Evolutionary conservation across 164 flowering plant species (phyloP).

Genomic region (Vitis labrusca): DNA sequence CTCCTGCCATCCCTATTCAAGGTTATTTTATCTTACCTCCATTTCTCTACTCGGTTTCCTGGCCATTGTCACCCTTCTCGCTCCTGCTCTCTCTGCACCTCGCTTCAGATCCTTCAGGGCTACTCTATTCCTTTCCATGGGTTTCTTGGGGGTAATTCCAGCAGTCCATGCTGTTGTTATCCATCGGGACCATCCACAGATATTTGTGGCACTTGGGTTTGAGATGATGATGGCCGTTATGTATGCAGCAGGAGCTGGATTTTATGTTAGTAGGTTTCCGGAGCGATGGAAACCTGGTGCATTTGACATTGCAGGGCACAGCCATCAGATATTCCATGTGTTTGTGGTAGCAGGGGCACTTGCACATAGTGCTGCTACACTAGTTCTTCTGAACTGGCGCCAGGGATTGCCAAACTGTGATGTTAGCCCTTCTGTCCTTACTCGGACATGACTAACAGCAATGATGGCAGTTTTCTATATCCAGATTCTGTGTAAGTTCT

Average conservation of each 20-base stretch:
- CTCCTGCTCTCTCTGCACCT: conserved; percentile 65
- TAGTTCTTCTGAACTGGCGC: conserved; percentile 69
- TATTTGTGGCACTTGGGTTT: conserved; percentile 54
- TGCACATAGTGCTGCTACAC: conserved; percentile 70
- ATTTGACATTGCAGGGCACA: conserved; percentile 90
- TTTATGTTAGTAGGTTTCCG: conserved; percentile 76
- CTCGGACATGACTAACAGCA: neutral
- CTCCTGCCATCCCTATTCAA: conserved; percentile 47
- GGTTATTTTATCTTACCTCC: conserved; percentile 63
- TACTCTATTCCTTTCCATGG: conserved; percentile 76
- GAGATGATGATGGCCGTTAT: conserved; percentile 73
- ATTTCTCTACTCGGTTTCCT: conserved; percentile 61
- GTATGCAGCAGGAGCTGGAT: conserved; percentile 63
- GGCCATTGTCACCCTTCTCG: conserved; percentile 62
- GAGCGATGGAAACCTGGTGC: conserved; percentile 93
- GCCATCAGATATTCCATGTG: conserved; percentile 96
- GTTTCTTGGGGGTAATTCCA: conserved; percentile 86
- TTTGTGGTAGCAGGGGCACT: conserved; percentile 86
- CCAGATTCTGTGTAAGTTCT: too few species aligned
- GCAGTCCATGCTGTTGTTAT: conserved; percentile 69
- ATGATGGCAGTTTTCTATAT: neutral
- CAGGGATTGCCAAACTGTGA: conserved; percentile 35
- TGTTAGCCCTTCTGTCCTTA: neutral
- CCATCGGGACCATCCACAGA: conserved; percentile 51
- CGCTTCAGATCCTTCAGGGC: conserved; percentile 73